Evolutionary conservation across 176 grass and related monocot genomes (phyloP).

Genomic region (Guadua angustifolia): DNA sequence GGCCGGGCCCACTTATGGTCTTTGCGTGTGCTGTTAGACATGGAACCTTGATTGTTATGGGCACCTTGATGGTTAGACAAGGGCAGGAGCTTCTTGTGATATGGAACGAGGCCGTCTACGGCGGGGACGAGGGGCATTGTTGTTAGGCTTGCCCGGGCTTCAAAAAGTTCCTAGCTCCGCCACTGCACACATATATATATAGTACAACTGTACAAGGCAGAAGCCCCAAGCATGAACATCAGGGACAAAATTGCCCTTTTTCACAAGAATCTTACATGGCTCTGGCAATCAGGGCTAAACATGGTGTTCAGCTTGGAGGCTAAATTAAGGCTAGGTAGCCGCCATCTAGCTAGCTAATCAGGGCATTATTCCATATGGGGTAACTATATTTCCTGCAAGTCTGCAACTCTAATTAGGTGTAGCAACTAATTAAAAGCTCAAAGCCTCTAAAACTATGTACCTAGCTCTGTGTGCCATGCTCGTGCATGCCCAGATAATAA

Average conservation of each 20-base stretch:
- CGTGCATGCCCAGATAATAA: not conserved
- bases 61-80: no score
- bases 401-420: not conserved
- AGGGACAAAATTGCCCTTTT: slow-evolving; percentile 46
- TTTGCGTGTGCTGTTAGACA: no score
- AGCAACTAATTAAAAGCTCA: not conserved
- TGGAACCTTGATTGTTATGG: no score
- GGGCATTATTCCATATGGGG: slow-evolving; percentile 28
- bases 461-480: not conserved
- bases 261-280: not conserved
- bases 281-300: slow-evolving; percentile 40
- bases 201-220: slow-evolving; percentile 8
- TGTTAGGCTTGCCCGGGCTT: no score
- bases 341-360: no score
- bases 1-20: no score
- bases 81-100: no score
- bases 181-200: not conserved
- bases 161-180: no score
- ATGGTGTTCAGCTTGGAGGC: slow-evolving; percentile 29
- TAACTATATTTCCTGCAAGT: not conserved
- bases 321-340: not conserved
- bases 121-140: no score
- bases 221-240: slow-evolving; percentile 42
- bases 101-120: no score
- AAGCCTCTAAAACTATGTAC: not conserved